These are phyloP conservation scores for Haplographium delicatum DNA, from an alignment of 495 filamentous ascomycete genomes.

Conservation along the genomic window DNA sequence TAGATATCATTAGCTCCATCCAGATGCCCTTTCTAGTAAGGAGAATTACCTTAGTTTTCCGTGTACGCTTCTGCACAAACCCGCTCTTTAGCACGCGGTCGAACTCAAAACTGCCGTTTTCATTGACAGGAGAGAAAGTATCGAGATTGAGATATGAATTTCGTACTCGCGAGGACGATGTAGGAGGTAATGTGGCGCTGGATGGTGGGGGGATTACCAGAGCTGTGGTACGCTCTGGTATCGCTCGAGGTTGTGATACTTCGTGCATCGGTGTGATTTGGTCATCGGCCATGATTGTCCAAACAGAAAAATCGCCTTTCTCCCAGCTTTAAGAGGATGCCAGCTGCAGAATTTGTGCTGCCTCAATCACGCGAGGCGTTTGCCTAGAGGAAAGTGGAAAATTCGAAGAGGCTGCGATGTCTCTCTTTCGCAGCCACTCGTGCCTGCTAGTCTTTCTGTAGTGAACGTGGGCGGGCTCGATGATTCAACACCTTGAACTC, in stretches of 20 bases:
- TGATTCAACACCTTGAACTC: neutral
- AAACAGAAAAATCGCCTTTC: neutral
- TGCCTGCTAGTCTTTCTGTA: neutral
- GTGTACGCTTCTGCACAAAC: slow-evolving; percentile 76
- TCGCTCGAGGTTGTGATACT: slow-evolving; percentile 19
- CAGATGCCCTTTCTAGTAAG: too few relatives aligned
- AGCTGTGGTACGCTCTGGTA: slow-evolving; percentile 20
- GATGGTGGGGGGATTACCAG: slow-evolving; percentile 17
- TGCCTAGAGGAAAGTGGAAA: neutral
- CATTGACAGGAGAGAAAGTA: slow-evolving; percentile 75
- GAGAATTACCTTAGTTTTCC: slow-evolving; percentile 80
- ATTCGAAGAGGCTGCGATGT: neutral
- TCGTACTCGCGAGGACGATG: slow-evolving; percentile 26
- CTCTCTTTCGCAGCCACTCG: slow-evolving; percentile 6
- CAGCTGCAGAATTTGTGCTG: neutral
- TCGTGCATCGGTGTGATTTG: slow-evolving; percentile 11
- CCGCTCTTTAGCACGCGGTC: slow-evolving; percentile 89
- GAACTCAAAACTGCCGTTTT: slow-evolving; percentile 92
- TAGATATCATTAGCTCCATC: slow-evolving; percentile 36
- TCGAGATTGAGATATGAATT: slow-evolving; percentile 53
- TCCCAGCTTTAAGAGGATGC: neutral
- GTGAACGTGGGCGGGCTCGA: neutral
- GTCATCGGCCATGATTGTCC: slow-evolving; percentile 19
- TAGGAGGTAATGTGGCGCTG: slow-evolving; percentile 13
- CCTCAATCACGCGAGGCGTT: slow-evolving; percentile 6